Evolutionary conservation across 139 green algal genomes (phyloP).

Genomic region (Chlamydomonas applanata): DNA sequence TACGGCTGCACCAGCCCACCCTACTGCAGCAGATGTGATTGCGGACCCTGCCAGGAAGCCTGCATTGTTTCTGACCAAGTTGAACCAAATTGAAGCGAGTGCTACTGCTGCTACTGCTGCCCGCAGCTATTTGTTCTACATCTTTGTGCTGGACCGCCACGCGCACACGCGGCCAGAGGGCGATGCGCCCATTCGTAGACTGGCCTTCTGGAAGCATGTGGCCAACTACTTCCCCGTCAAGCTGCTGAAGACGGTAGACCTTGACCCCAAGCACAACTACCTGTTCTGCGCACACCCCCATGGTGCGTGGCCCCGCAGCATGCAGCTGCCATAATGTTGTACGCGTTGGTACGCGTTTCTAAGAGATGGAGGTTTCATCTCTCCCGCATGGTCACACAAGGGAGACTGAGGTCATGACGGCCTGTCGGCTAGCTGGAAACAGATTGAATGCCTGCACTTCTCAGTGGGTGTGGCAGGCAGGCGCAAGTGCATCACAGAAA

Average conservation of each 20-base stretch:
- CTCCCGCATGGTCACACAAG: no score
- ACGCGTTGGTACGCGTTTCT: no score
- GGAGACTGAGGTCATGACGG: no score
- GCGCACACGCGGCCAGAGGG: constrained; percentile 13
- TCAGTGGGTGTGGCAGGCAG: no score
- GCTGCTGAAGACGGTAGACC: constrained; percentile 50
- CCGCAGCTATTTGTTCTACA: constrained; percentile 22
- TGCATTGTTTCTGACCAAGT: background rate
- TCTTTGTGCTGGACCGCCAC: constrained; percentile 11
- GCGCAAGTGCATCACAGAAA: no score
- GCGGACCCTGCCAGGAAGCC: background rate
- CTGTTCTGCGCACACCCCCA: constrained; percentile 55
- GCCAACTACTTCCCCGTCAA: constrained; percentile 50
- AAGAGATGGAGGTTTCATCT: no score
- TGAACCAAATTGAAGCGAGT: background rate
- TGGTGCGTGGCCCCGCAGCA: no score
- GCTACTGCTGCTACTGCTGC: background rate
- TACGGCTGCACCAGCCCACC: background rate
- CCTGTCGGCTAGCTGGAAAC: no score
- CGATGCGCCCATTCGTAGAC: constrained; percentile 22
- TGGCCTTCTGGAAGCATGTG: constrained; percentile 42
- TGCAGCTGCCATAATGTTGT: no score
- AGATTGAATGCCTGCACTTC: no score
- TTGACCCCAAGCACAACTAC: constrained; percentile 53
- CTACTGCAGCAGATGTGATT: background rate